These are phyloP conservation scores for Phyllosticta citribraziliensis DNA, from an alignment of 2,329 filamentous ascomycete genomes.

Conservation along the genomic window DNA sequence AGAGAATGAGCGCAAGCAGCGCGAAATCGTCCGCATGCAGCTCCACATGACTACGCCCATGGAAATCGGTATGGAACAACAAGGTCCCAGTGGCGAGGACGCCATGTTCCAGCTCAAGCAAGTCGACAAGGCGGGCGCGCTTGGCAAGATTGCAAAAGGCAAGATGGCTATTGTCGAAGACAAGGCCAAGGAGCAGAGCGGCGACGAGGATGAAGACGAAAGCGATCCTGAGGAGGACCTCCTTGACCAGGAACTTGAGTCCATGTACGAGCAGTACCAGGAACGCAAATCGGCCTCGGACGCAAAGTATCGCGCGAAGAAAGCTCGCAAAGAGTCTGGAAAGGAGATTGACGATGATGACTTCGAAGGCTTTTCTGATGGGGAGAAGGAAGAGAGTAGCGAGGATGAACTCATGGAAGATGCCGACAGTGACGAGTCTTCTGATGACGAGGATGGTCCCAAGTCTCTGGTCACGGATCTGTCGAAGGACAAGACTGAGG, in stretches of 20 bases:
- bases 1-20: constrained; percentile 90
- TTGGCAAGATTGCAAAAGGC: constrained; percentile 61
- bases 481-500: constrained; percentile 41
- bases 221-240: constrained; percentile 72
- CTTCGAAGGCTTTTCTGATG: constrained; percentile 79
- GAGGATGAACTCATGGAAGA: constrained; percentile 50
- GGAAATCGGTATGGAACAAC: constrained; percentile 88
- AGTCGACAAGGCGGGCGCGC: constrained; percentile 64
- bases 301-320: constrained; percentile 84
- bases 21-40: constrained; percentile 92
- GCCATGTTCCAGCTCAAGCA: constrained; percentile 79
- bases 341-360: constrained; percentile 66
- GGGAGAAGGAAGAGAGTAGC: constrained; percentile 45
- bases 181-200: constrained; percentile 31
- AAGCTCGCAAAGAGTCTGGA: constrained; percentile 56
- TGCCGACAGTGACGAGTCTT: constrained; percentile 54
- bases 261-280: constrained; percentile 77
- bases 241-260: constrained; percentile 76
- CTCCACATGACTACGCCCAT: constrained; percentile 93
- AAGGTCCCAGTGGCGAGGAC: constrained; percentile 66
- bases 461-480: constrained; percentile 54
- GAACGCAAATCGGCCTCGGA: constrained; percentile 70
- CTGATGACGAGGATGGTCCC: constrained; percentile 43
- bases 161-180: constrained; percentile 62
- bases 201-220: constrained; percentile 48